These are phyloP conservation scores for Pichia sp. DNA, from an alignment of 1,139 yeast genomes.

Conservation along the genomic window DNA sequence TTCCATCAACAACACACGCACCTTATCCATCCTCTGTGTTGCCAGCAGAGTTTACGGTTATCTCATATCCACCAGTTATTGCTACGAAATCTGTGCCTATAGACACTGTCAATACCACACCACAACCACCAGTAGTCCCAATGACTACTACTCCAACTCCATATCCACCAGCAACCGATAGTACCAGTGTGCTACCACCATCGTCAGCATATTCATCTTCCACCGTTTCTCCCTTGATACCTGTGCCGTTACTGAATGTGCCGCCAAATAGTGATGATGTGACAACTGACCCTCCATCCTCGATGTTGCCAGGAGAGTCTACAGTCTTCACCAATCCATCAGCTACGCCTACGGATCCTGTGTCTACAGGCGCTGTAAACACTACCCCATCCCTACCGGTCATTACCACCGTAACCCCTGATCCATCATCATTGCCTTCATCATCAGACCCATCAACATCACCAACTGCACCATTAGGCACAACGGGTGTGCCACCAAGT, in stretches of 20 bases:
- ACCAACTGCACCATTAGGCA: neutral
- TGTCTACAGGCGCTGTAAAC: neutral
- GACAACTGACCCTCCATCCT: no score
- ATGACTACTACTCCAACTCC: neutral
- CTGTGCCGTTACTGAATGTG: no score
- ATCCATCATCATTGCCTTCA: neutral
- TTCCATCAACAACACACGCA: neutral
- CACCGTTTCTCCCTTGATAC: neutral
- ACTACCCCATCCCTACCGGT: slow-evolving; percentile 3
- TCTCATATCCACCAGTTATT: no score
- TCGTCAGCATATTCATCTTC: no score
- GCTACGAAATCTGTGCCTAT: no score
- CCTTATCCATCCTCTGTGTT: neutral
- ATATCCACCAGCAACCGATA: slow-evolving; percentile 1
- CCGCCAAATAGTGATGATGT: neutral
- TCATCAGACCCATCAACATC: neutral
- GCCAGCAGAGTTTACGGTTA: no score
- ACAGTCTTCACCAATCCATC: neutral
- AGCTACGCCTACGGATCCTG: neutral
- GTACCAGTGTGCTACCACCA: no score
- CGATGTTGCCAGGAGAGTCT: no score
- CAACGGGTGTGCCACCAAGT: no score
- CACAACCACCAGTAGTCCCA: no score
- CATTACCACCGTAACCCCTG: slow-evolving; percentile 3
- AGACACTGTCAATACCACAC: neutral